Base-by-base conservation (phyloP, 306 rosid genomes). In the Hylodesmum podocarpum region DNA sequence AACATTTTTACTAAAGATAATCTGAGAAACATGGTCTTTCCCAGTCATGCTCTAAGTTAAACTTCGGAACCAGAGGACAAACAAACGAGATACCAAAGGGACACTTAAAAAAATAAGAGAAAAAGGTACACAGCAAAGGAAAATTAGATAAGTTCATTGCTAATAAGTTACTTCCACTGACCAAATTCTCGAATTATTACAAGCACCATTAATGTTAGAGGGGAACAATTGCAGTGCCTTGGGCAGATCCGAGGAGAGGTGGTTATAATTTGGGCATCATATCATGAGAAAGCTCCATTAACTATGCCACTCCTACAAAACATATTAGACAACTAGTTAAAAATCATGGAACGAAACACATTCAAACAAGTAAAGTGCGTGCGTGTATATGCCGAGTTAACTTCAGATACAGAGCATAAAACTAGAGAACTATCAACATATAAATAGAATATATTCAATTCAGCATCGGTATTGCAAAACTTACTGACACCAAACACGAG, bases 401-500 rank as follows among this genome's bases (percentile, higher is more conserved):
- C 29, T 53, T 65, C 15, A 41, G 46, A 66, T 44, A 53, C 55
- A 36, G 40, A 27, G 47, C 59, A 31, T 11, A 37, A 61, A 54
- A 49, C 72, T 46, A 54, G 34, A 24, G 57, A 69, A 51, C 65
- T 51, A 68, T 62, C 46, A 62, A 11, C 37, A 68, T 46, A 19
- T 67, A 5, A 66, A 44, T 71, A 8, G 19, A 46, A 66, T 25
- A 51, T 28, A 43, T 53, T 69, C 47, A 72, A 66, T 64, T 54
- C 76, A 6, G 37, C 53, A 66, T 66, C 8, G 11, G 34, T 31
- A 66, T 19, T 36, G 15, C 13, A 22, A 13, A 18, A 58, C 47
- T 51, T 59, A 67, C 83, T 54, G n/a, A n/a, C n/a, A n/a, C n/a
- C n/a, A 46, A 46, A 40, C 29, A 76, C 8, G 34, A 66, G 40